A percentile compares a stretch with the other conserved stretches of the same genome.
Evolutionary conservation across 257 asterid species (phyloP).

Genomic region (Solanum virginianum): DNA sequence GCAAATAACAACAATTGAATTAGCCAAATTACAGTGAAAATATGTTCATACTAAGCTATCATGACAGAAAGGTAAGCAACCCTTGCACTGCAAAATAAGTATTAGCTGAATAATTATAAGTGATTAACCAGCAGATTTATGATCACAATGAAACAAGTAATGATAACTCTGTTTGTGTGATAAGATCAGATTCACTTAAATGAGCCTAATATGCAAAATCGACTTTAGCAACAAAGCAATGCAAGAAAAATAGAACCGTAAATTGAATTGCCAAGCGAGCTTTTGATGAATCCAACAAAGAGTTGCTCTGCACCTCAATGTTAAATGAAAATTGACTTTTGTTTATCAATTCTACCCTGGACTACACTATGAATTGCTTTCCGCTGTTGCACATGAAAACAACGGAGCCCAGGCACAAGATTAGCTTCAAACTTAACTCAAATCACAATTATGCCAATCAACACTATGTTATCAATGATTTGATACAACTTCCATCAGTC

Average conservation of each 20-base stretch:
- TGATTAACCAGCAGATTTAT: background rate
- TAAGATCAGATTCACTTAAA: background rate
- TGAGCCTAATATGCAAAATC: background rate
- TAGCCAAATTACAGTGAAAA: background rate
- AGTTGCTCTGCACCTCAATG: background rate
- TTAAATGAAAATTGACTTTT: background rate
- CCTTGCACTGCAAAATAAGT: background rate
- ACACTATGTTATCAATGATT: background rate
- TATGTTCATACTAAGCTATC: background rate
- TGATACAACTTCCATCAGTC: background rate
- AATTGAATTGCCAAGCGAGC: background rate
- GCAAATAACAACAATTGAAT: background rate
- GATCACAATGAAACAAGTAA: background rate
- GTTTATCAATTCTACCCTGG: background rate
- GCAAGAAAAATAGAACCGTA: too few relatives aligned
- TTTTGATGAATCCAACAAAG: background rate
- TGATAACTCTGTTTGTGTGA: background rate
- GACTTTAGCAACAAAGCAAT: background rate
- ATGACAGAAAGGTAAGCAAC: background rate
- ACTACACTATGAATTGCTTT: background rate
- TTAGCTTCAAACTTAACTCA: background rate
- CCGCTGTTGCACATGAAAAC: background rate
- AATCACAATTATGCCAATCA: background rate
- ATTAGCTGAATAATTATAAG: background rate
- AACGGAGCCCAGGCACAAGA: background rate